Base-by-base conservation (phyloP, 768 basidiomycete genomes). In the Mycena capillaripes region DNA sequence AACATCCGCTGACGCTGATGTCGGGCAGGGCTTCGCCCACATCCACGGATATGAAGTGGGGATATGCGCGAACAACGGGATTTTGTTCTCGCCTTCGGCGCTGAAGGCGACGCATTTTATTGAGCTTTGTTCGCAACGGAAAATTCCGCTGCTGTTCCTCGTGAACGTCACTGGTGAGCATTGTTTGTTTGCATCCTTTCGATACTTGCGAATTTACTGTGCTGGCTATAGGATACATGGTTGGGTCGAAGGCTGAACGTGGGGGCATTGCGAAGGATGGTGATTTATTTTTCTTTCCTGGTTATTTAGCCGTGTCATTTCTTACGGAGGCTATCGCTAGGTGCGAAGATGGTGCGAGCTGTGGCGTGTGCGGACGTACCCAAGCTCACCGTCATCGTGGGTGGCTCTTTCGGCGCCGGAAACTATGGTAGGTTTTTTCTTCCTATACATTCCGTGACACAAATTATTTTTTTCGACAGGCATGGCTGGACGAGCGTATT, bases 91-190 rank as follows among this genome's bases (percentile, higher is more conserved):
- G 5, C 95, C 95, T 3, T 96, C 96, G 0, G 97, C 97, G 1
- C 83, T 96, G 65, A 98, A 98, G 81, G 96, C 96, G 14, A 95
- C 97, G 4, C 97, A 98, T 76, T 98, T 98, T 80, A 97, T 98
- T 71, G 89, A 97, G 80, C 87, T 98, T 4, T 98, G 97, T 77
- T 96, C 95, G 1, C 97, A 98, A 79, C 89, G 97, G 11, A 88
- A 88, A 71, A 95, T 98, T 64, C 97, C 97, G 0, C 82, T 98
- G 2, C 86, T 98, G 23, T 98, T 98, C 87, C 88, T 98, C 48
- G 97, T 97, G 53, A 98, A 98, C 78, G 95, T 98, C n/a, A 95
- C 95, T 3, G 95, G 95, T 86, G 70, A 23, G 82, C 64, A n/a
- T n/a, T n/a, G n/a, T n/a, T n/a, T n/a, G 32, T 21, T 27, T 9